Conservation (phyloP, 1,284 basidiomycete species). For the Cutaneotrichosporon dermatis region DNA sequence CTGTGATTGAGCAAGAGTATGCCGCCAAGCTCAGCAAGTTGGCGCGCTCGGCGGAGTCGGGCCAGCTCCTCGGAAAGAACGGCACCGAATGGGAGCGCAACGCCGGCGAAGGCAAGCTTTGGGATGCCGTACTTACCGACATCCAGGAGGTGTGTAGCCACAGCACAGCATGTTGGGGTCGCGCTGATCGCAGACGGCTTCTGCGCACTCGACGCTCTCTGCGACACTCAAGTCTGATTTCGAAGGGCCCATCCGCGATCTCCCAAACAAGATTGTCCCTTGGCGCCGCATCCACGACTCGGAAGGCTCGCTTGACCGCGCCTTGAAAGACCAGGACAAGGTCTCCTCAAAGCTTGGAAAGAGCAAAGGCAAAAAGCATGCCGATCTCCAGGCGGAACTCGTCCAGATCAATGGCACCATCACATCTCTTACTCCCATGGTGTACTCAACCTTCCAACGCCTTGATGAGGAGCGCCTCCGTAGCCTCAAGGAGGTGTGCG, state of each 20-base stretch:
- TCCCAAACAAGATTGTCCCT: conserved; percentile 39
- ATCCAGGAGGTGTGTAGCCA: conserved; percentile 39
- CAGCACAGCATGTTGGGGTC: background rate
- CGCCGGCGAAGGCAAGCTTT: conserved; percentile 39
- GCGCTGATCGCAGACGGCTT: conserved; percentile 29
- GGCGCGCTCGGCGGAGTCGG: conserved; percentile 42
- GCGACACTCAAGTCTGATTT: conserved; percentile 37
- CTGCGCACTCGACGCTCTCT: conserved; percentile 39
- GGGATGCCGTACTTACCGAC: conserved; percentile 42
- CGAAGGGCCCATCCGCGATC: conserved; percentile 40
- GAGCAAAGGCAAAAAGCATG: conserved; percentile 24
- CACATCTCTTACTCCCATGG: conserved; percentile 37
- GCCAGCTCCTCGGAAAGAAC: conserved; percentile 30
- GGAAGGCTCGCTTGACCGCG: conserved; percentile 43
- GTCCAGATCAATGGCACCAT: conserved; percentile 34
- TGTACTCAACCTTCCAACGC: conserved; percentile 44
- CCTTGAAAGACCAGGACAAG: conserved; percentile 47
- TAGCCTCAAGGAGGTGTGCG: conserved; percentile 44
- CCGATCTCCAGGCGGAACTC: conserved; percentile 34
- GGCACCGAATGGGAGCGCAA: conserved; percentile 38
- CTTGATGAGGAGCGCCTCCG: conserved; percentile 44
- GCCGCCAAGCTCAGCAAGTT: conserved; percentile 52
- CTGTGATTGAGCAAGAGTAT: conserved; percentile 51
- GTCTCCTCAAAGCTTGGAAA: conserved; percentile 42
- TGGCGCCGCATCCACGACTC: conserved; percentile 42